Evolutionary conservation across 352 stramenopile genomes (phyloP).

Genomic region (Pythium sukuiense): DNA sequence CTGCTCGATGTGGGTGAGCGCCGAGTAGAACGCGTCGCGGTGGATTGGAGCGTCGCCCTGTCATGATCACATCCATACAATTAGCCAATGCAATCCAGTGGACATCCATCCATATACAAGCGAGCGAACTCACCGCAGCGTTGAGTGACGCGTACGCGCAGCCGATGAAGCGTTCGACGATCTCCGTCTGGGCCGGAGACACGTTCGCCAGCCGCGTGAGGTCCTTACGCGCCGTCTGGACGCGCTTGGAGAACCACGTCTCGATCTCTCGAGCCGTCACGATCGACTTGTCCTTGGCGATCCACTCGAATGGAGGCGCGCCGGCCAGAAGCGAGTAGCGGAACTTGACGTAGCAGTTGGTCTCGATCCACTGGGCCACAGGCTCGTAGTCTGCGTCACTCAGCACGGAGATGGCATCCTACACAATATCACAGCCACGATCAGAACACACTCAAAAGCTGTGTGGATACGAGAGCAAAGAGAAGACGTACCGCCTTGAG

Average conservation of each 20-base stretch:
- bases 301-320: slow-evolving; percentile 40
- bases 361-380: slow-evolving; percentile 24
- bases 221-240: slow-evolving; percentile 28
- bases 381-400: background rate
- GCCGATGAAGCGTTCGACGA: slow-evolving; percentile 27
- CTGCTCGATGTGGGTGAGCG: slow-evolving; percentile 10
- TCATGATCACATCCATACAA: background rate
- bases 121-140: slow-evolving; percentile 20
- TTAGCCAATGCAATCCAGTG: too few species aligned
- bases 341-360: slow-evolving; percentile 50
- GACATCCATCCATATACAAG: too few species aligned
- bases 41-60: slow-evolving; percentile 12
- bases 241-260: slow-evolving; percentile 34
- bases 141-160: slow-evolving; percentile 31
- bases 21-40: slow-evolving; percentile 18
- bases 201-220: slow-evolving; percentile 22
- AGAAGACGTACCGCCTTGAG: background rate
- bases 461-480: too few species aligned
- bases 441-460: too few species aligned
- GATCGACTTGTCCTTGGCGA: slow-evolving; percentile 27
- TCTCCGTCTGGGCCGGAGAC: slow-evolving; percentile 16
- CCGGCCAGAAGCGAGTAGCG: slow-evolving; percentile 47
- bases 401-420: background rate
- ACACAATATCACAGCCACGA: background rate
- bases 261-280: slow-evolving; percentile 23